Evolutionary conservation across 1,284 basidiomycete species (phyloP).

Genomic region (Coriolopsis trogii): DNA sequence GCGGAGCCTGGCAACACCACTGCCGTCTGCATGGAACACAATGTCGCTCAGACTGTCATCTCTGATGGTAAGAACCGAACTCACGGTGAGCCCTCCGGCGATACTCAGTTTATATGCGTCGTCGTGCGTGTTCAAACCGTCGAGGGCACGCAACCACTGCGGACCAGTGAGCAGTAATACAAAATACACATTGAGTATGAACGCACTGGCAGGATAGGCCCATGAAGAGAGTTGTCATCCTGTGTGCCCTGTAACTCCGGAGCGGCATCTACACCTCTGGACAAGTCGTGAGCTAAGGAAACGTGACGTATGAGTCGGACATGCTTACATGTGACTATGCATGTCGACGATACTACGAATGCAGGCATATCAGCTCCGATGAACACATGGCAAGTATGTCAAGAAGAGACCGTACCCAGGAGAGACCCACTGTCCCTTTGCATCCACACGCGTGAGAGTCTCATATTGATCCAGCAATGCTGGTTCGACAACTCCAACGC

Average conservation of each 20-base stretch:
- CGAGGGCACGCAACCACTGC: slow-evolving; percentile 48
- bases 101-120: slow-evolving; percentile 40
- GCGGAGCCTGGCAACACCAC: slow-evolving; percentile 52
- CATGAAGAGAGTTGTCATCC: slow-evolving; percentile 42
- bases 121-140: slow-evolving; percentile 47
- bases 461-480: slow-evolving; percentile 6
- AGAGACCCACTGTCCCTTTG: slow-evolving; percentile 29
- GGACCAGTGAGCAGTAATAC: background rate
- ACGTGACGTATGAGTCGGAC: background rate
- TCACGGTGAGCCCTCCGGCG: slow-evolving; percentile 48
- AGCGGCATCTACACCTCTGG: slow-evolving; percentile 22
- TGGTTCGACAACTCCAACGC: slow-evolving; percentile 44
- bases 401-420: slow-evolving; percentile 22
- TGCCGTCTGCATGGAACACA: slow-evolving; percentile 29
- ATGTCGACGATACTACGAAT: slow-evolving; percentile 52
- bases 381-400: background rate
- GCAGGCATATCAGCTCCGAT: background rate
- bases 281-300: background rate
- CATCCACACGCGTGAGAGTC: slow-evolving; percentile 24
- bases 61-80: background rate
- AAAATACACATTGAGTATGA: background rate
- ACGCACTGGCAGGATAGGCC: slow-evolving; percentile 40
- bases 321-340: slow-evolving; percentile 30
- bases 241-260: slow-evolving; percentile 31
- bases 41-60: background rate